Percentiles rank a stretch among this genome's conserved stretches.
These are phyloP conservation scores for Austroboletus niveus DNA, from an alignment of 1,284 basidiomycete species.

Conservation along the genomic window DNA sequence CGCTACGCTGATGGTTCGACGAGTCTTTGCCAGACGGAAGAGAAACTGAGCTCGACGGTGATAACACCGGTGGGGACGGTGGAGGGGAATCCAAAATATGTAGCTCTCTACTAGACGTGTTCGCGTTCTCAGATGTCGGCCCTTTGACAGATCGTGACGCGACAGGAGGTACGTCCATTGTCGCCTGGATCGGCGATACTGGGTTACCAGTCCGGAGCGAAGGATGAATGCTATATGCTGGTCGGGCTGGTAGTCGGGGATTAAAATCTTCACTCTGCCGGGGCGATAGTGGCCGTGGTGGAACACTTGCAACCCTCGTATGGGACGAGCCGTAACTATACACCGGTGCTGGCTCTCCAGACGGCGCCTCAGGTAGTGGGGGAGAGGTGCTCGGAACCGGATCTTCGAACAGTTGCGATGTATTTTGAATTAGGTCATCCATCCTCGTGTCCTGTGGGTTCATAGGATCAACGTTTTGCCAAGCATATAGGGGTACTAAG, in stretches of 20 bases:
- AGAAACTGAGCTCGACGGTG: constrained; percentile 17
- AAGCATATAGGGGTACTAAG: not conserved
- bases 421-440: constrained; percentile 81
- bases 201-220: constrained; percentile 51
- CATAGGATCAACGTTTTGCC: constrained; percentile 1
- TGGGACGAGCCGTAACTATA: constrained; percentile 66
- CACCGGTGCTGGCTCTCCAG: constrained; percentile 52
- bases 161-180: constrained; percentile 30
- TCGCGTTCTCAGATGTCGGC: constrained; percentile 7
- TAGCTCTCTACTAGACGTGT: constrained; percentile 11
- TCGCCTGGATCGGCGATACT: constrained; percentile 39
- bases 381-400: constrained; percentile 43
- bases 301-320: constrained; percentile 56
- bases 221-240: constrained; percentile 74
- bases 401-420: constrained; percentile 62
- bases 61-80: constrained; percentile 31
- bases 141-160: constrained; percentile 24
- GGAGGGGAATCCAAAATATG: constrained; percentile 17
- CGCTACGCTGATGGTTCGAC: constrained; percentile 8
- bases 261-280: constrained; percentile 62
- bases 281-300: constrained; percentile 29
- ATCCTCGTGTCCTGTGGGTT: constrained; percentile 73
- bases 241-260: constrained; percentile 64
- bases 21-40: constrained; percentile 8
- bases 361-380: constrained; percentile 65